phyloP scores from a whole-genome alignment of 192 early-diverging fungal species.

The Entophlyctis luteolus region DNA sequence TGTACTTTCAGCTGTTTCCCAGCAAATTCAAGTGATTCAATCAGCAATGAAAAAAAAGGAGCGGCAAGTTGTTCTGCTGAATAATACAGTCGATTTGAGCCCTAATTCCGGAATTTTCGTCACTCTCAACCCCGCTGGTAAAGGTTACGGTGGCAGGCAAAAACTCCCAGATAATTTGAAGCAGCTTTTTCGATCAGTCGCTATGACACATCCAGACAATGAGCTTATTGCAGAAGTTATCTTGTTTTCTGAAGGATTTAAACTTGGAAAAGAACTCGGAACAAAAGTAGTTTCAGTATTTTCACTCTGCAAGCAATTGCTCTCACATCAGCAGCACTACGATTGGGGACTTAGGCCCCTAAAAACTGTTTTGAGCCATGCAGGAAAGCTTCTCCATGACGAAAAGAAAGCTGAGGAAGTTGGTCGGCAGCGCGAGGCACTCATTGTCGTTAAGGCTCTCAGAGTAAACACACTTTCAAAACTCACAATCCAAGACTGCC shows the following conservation, averaged over 20 bases:
- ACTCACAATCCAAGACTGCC: conserved; percentile 47
- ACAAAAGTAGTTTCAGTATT: conserved; percentile 59
- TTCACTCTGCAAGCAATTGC: conserved; percentile 52
- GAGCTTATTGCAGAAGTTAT: conserved; percentile 60
- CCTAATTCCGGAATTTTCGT: conserved; percentile 61
- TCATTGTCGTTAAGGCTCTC: conserved; percentile 52
- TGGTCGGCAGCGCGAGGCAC: conserved; percentile 30
- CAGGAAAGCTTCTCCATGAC: conserved; percentile 48
- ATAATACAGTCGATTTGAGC: conserved; percentile 44
- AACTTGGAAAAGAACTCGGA: conserved; percentile 49
- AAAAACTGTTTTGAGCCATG: conserved; percentile 50
- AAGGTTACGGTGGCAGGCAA: conserved; percentile 59
- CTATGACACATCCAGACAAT: conserved; percentile 62
- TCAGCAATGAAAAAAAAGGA: conserved; percentile 46
- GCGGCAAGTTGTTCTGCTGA: conserved; percentile 38
- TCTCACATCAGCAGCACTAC: conserved; percentile 52
- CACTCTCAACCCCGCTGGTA: conserved; percentile 60
- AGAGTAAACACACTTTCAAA: conserved; percentile 55
- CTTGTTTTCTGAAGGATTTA: conserved; percentile 58
- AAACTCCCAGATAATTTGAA: conserved; percentile 62
- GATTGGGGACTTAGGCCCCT: conserved; percentile 60
- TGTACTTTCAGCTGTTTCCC: conserved; percentile 57
- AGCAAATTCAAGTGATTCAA: conserved; percentile 63
- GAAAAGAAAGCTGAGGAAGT: conserved; percentile 32
- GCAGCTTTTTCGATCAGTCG: conserved; percentile 57